Evolutionary conservation across 2,329 filamentous ascomycete genomes (phyloP).

Genomic region (Fusarium cyanostomum): DNA sequence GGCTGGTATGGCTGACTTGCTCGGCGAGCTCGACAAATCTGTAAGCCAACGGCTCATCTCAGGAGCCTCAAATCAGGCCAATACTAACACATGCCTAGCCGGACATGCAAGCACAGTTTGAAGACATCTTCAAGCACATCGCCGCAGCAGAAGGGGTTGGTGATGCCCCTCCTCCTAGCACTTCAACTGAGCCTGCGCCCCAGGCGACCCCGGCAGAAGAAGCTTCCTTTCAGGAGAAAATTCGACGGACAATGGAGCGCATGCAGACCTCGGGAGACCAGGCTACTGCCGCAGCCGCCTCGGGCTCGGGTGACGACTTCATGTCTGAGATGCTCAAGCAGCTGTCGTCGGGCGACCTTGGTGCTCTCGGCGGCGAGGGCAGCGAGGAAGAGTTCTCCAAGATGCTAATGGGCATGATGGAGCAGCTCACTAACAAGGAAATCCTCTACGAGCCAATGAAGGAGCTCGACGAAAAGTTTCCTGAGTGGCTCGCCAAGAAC

Average conservation of each 20-base stretch:
- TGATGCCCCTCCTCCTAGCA: slow-evolving; percentile 34
- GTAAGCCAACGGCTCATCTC: slow-evolving; percentile 50
- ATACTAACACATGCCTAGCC: slow-evolving; percentile 52
- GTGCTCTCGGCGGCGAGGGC: slow-evolving; percentile 61
- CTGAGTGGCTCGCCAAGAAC: slow-evolving; percentile 86
- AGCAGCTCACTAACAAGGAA: slow-evolving; percentile 97
- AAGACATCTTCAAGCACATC: slow-evolving; percentile 79
- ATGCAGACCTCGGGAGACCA: slow-evolving; percentile 91
- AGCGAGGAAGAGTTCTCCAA: slow-evolving; percentile 89
- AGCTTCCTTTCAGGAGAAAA: slow-evolving; percentile 88
- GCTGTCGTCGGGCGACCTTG: slow-evolving; percentile 69
- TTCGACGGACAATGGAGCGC: slow-evolving; percentile 92
- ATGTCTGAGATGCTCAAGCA: slow-evolving; percentile 93
- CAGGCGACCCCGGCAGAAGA: slow-evolving; percentile 56
- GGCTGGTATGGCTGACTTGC: slow-evolving; percentile 85
- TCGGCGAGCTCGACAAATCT: slow-evolving; percentile 74
- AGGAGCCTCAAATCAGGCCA: neutral
- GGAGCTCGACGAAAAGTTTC: slow-evolving; percentile 92
- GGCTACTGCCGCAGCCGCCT: slow-evolving; percentile 80
- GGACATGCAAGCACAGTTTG: slow-evolving; percentile 82
- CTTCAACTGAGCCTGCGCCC: slow-evolving; percentile 44
- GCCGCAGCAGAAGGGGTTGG: slow-evolving; percentile 58
- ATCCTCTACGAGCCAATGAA: slow-evolving; percentile 99
- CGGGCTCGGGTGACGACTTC: slow-evolving; percentile 77
- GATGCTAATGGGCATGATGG: slow-evolving; percentile 98